These are phyloP conservation scores for Linum tenue DNA, from an alignment of 345 rosid species.

Conservation along the genomic window DNA sequence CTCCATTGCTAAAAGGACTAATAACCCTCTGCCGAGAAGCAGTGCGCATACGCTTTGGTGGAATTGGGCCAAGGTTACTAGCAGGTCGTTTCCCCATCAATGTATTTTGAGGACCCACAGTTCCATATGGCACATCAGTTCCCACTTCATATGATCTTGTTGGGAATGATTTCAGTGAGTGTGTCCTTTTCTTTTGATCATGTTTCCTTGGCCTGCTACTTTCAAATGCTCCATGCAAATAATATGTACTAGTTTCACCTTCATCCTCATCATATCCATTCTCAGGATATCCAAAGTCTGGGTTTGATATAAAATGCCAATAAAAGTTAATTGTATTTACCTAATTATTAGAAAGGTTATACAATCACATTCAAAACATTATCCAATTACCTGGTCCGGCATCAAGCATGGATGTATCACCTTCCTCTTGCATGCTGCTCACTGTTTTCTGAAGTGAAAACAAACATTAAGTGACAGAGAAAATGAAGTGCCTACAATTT, in stretches of 20 bases:
- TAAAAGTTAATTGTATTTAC: neutral
- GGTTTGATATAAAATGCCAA: constrained; percentile 18
- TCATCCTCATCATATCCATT: constrained; percentile 72
- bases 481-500: neutral
- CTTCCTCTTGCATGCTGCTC: constrained; percentile 72
- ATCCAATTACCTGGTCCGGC: constrained; percentile 52
- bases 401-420: constrained; percentile 67
- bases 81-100: constrained; percentile 61
- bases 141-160: constrained; percentile 55
- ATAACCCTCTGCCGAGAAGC: constrained; percentile 70
- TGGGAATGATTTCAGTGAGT: constrained; percentile 37
- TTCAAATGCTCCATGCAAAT: constrained; percentile 56
- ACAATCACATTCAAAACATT: neutral
- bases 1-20: constrained; percentile 54
- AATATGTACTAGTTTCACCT: constrained; percentile 67
- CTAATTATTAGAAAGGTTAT: constrained; percentile 4
- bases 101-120: constrained; percentile 31
- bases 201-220: constrained; percentile 43
- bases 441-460: constrained; percentile 48
- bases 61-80: constrained; percentile 60
- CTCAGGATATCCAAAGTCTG: constrained; percentile 56
- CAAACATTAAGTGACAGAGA: neutral
- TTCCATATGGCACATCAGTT: constrained; percentile 46
- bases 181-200: constrained; percentile 57
- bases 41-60: constrained; percentile 85